These are phyloP conservation scores for Fusarium haematococcum DNA, from an alignment of 2,329 filamentous ascomycete genomes.

Conservation along the genomic window DNA sequence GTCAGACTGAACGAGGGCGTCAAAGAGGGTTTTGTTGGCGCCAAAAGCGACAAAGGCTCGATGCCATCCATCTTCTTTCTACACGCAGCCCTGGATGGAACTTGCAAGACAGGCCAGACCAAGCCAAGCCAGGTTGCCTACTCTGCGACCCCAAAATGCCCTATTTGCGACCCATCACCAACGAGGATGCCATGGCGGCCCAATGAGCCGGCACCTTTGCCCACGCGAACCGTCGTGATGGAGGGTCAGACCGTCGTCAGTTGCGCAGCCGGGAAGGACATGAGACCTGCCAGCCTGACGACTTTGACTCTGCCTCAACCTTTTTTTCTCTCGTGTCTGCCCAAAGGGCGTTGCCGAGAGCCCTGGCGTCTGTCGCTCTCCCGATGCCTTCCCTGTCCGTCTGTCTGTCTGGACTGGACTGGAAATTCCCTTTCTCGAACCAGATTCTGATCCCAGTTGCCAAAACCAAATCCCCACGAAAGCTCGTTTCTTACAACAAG, in stretches of 20 bases:
- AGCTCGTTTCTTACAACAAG: slow-evolving; percentile 29
- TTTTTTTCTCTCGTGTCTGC: slow-evolving; percentile 19
- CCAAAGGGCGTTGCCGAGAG: slow-evolving; percentile 23
- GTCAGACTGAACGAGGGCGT: neutral
- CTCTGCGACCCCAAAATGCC: slow-evolving; percentile 27
- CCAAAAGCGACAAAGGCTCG: slow-evolving; percentile 11
- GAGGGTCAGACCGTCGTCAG: slow-evolving; percentile 40
- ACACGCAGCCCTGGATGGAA: slow-evolving; percentile 8
- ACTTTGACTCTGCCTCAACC: slow-evolving; percentile 22
- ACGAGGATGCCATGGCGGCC: slow-evolving; percentile 40
- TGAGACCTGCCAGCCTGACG: slow-evolving; percentile 41
- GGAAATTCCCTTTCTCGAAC: slow-evolving; percentile 17
- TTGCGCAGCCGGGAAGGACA: slow-evolving; percentile 39
- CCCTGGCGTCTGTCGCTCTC: slow-evolving; percentile 1
- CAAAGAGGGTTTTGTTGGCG: slow-evolving; percentile 1
- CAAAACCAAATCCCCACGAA: slow-evolving; percentile 9
- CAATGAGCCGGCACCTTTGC: slow-evolving; percentile 37
- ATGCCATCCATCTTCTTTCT: slow-evolving; percentile 1
- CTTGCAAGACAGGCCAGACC: neutral
- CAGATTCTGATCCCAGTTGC: slow-evolving; percentile 8
- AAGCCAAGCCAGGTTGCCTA: slow-evolving; percentile 29
- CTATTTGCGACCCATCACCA: slow-evolving; percentile 22
- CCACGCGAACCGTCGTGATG: slow-evolving; percentile 42
- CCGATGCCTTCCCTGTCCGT: neutral
- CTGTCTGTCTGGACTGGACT: neutral